phyloP scores from a whole-genome alignment of 805 yeast species.

The Hanseniaspora pseudoguilliermondii region DNA sequence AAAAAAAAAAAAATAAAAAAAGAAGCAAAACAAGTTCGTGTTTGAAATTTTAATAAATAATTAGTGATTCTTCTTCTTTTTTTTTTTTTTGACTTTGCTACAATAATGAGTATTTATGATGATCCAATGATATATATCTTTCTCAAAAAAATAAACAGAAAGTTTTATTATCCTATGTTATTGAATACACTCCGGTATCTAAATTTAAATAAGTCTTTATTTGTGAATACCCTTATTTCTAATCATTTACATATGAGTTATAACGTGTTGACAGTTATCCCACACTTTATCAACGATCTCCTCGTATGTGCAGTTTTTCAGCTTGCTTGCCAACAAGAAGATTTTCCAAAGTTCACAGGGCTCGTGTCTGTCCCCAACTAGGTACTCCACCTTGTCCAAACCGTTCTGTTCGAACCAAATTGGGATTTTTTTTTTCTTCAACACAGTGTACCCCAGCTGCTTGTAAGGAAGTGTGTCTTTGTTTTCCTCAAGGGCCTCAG shows the following conservation, averaged over 20 bases:
- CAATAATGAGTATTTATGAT: too few relatives aligned
- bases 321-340: constrained; percentile 51
- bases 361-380: constrained; percentile 80
- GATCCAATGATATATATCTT: too few relatives aligned
- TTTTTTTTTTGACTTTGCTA: neutral
- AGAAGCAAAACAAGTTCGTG: too few relatives aligned
- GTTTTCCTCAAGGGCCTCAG: constrained; percentile 53
- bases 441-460: constrained; percentile 5
- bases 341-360: constrained; percentile 78
- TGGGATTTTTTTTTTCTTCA: constrained; percentile 7
- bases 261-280: constrained; percentile 38
- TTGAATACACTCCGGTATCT: too few relatives aligned
- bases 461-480: constrained; percentile 9
- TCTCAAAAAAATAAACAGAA: neutral
- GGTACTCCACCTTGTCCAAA: constrained; percentile 23
- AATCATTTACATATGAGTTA: constrained; percentile 10
- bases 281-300: constrained; percentile 39
- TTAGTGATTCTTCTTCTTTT: neutral
- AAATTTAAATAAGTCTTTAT: too few relatives aligned
- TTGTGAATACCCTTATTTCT: neutral
- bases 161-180: too few relatives aligned
- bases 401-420: constrained; percentile 14
- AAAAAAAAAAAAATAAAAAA: constrained; percentile 6
- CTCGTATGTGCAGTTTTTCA: constrained; percentile 33
- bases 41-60: too few relatives aligned